Conservation (phyloP, 805 yeast genomes). For the Saccharomycopsis sp. region DNA sequence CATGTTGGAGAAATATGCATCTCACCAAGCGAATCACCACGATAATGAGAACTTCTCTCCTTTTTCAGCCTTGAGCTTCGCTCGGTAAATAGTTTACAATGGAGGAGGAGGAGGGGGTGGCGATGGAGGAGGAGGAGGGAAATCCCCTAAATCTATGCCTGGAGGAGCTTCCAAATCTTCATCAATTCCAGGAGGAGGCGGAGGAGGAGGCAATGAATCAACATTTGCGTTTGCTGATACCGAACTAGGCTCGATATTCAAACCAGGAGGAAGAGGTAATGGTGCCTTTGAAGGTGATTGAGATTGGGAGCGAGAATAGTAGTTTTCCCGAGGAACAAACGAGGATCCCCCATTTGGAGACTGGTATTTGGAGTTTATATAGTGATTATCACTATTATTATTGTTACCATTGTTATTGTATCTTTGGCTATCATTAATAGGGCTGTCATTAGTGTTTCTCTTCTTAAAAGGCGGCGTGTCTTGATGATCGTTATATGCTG, state of each 20-base stretch:
- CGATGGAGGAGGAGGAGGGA: conserved; percentile 27
- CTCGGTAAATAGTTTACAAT: too few relatives aligned
- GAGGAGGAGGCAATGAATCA: conserved; percentile 18
- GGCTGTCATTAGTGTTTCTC: conserved; percentile 14
- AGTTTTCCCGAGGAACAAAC: conserved; percentile 8
- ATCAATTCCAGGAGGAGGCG: conserved; percentile 24
- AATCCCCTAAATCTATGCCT: conserved; percentile 22
- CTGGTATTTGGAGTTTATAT: conserved; percentile 5
- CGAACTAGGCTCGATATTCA: conserved; percentile 24
- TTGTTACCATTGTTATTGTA: neutral
- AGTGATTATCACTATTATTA: conserved; percentile 13
- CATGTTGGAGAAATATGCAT: too few relatives aligned
- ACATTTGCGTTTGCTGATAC: neutral
- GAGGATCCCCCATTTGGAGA: conserved; percentile 13
- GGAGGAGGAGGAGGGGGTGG: conserved; percentile 24
- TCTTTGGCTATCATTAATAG: neutral
- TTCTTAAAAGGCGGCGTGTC: conserved; percentile 18
- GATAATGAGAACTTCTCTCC: too few relatives aligned
- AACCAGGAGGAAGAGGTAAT: conserved; percentile 26
- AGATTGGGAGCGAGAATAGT: conserved; percentile 7
- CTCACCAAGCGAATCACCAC: too few relatives aligned
- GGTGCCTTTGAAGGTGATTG: conserved; percentile 3
- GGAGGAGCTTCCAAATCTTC: conserved; percentile 26
- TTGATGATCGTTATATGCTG: conserved; percentile 1
- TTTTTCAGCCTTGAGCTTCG: too few relatives aligned